phyloP scores from a whole-genome alignment of 345 rosid genomes.

The Hypericum androsaemum region DNA sequence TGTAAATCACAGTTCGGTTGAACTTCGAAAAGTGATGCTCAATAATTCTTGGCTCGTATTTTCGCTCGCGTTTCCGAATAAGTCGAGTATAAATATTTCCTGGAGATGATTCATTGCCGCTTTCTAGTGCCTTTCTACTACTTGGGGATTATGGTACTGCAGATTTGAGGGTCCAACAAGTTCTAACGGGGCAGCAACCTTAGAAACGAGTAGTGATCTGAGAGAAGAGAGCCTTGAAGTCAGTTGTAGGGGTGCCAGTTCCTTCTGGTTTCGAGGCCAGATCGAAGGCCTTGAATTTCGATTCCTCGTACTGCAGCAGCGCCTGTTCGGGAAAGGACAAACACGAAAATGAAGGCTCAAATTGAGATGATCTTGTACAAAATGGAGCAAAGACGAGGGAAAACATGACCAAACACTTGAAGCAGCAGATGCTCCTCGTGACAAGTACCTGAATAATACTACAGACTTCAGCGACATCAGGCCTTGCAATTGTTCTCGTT shows the following conservation, averaged over 20 bases:
- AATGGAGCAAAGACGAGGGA: not conserved
- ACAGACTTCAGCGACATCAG: slow-evolving; percentile 87
- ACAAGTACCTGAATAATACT: slow-evolving; percentile 57
- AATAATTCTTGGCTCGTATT: too few species aligned
- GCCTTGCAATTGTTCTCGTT: slow-evolving; percentile 58
- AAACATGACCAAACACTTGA: not conserved
- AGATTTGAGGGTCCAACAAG: too few species aligned
- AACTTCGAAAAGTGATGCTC: too few species aligned
- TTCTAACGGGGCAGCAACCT: slow-evolving; percentile 4
- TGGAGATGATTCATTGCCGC: too few species aligned
- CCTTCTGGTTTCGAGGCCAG: slow-evolving; percentile 85
- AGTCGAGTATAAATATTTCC: too few species aligned
- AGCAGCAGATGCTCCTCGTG: not conserved
- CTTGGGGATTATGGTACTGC: too few species aligned
- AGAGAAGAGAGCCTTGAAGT: slow-evolving; percentile 74
- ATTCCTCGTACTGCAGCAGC: slow-evolving; percentile 58
- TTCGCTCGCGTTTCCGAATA: too few species aligned
- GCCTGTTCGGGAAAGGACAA: slow-evolving; percentile 33
- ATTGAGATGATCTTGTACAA: too few species aligned
- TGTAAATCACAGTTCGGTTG: too few species aligned
- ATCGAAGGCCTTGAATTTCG: slow-evolving; percentile 84
- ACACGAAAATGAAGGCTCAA: too few species aligned
- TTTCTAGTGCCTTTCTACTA: too few species aligned
- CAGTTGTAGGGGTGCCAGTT: slow-evolving; percentile 72
- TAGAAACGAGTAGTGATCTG: slow-evolving; percentile 54